These are phyloP conservation scores for Ceratobasidium sp. DNA, from an alignment of 1,284 basidiomycete genomes.

Conservation along the genomic window DNA sequence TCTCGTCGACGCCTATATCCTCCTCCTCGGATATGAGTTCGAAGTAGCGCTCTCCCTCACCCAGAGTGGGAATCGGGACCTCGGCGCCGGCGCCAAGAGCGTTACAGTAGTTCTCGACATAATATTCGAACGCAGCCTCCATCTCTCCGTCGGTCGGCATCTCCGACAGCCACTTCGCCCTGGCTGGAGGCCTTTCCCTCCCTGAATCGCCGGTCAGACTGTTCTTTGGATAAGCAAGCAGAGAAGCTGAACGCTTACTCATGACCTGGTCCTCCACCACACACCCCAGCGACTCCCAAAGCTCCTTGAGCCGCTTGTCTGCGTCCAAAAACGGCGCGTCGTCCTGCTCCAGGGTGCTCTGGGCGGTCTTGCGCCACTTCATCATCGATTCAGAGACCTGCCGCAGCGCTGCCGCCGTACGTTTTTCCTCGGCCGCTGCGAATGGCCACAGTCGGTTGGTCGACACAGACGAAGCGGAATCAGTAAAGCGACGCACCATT, in stretches of 20 bases:
- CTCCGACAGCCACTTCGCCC: not conserved
- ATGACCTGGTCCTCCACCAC: not conserved
- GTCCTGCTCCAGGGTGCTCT: not conserved
- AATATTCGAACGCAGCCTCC: not conserved
- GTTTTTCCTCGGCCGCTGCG: not conserved
- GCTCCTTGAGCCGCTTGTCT: not conserved
- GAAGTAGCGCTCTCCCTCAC: not conserved
- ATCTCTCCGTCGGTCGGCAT: slow-evolving; percentile 8
- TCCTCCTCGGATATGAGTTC: not conserved
- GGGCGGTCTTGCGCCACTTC: slow-evolving; percentile 11
- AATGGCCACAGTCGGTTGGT: too few species aligned
- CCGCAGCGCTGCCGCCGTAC: too few species aligned
- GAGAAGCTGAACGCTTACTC: not conserved
- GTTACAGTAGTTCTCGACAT: slow-evolving; percentile 20
- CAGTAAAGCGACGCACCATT: too few species aligned
- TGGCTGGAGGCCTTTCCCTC: not conserved
- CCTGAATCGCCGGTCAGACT: too few species aligned
- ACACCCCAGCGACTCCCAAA: not conserved
- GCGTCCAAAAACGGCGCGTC: not conserved
- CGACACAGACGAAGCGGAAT: too few species aligned
- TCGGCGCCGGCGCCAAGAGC: not conserved
- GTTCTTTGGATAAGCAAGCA: not conserved
- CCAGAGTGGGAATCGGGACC: not conserved
- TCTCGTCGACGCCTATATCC: slow-evolving; percentile 13
- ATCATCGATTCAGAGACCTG: not conserved